Percentiles rank a stretch among this genome's conserved stretches.
Conservation (phyloP, 495 filamentous ascomycete genomes). For the Xylaria sp. region DNA sequence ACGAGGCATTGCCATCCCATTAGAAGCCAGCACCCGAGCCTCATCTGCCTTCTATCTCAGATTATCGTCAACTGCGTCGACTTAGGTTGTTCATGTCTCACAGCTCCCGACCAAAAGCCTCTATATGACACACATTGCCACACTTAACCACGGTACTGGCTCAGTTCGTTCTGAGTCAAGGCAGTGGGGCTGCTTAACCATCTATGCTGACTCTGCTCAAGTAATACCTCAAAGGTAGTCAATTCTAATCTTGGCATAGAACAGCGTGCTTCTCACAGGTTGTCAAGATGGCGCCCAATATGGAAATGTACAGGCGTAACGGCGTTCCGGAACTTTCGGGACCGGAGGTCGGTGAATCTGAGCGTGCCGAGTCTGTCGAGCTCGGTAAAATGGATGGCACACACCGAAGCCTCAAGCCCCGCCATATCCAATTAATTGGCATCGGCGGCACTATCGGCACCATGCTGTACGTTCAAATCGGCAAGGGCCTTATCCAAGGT, state of each 20-base stretch:
- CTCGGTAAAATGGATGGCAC: conserved; percentile 36
- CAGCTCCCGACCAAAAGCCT: background rate
- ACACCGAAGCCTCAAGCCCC: conserved; percentile 54
- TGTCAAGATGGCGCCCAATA: conserved; percentile 2
- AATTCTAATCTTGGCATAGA: background rate
- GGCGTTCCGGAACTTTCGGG: background rate
- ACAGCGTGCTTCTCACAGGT: background rate
- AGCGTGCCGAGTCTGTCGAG: conserved; percentile 33
- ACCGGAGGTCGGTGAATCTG: conserved; percentile 9
- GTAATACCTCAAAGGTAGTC: background rate
- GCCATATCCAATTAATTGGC: conserved; percentile 62
- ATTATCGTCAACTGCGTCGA: background rate
- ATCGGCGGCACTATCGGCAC: conserved; percentile 69
- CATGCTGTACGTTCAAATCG: conserved; percentile 76
- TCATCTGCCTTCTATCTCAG: background rate
- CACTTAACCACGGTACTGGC: background rate
- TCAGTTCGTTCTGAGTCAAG: background rate
- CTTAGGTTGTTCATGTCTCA: conserved; percentile 5
- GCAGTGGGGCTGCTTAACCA: background rate
- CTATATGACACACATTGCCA: background rate
- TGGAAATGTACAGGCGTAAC: background rate
- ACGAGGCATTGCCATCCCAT: background rate
- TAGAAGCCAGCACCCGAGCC: background rate
- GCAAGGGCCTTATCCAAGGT: conserved; percentile 68
- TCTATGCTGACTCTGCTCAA: conserved; percentile 16